Conservation (phyloP, 106 monocot genomes). For the Phalaenopsis equestris region DNA sequence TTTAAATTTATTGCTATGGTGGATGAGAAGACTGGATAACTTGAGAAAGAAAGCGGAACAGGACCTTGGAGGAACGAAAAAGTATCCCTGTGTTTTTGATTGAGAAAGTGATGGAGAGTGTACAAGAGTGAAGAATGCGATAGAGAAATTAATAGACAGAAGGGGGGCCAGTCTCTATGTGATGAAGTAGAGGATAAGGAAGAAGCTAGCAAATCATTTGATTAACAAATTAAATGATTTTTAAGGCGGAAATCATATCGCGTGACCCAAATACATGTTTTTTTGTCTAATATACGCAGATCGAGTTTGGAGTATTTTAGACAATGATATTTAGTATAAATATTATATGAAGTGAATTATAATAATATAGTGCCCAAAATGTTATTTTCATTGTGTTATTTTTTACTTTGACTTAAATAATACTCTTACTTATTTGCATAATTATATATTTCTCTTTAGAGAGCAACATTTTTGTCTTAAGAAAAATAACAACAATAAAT, state of each 20-base stretch:
- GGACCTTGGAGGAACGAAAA: background rate
- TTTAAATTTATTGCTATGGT: background rate
- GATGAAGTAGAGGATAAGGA: conserved; percentile 1
- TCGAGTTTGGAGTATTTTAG: too few species aligned
- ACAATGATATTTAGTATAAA: background rate
- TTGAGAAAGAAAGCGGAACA: conserved; percentile 13
- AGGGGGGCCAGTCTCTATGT: background rate
- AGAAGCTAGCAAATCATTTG: background rate
- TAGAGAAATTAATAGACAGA: conserved; percentile 16
- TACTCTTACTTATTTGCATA: too few species aligned
- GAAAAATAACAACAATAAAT: too few species aligned
- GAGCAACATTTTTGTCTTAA: too few species aligned
- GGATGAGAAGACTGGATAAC: background rate
- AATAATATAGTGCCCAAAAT: too few species aligned
- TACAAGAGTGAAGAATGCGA: conserved; percentile 15
- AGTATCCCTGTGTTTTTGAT: background rate
- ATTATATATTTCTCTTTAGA: too few species aligned
- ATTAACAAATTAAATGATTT: background rate
- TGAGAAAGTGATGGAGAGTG: background rate
- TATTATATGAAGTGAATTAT: too few species aligned
- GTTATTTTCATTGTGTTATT: too few species aligned
- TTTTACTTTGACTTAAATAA: too few species aligned
- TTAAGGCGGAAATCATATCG: too few species aligned
- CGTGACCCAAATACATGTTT: too few species aligned
- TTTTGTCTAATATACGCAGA: too few species aligned